Evolutionary conservation across 768 basidiomycete species (phyloP), one percentile per base, ranked within the genome.

Genomic region (Boletus insuetus): DNA sequence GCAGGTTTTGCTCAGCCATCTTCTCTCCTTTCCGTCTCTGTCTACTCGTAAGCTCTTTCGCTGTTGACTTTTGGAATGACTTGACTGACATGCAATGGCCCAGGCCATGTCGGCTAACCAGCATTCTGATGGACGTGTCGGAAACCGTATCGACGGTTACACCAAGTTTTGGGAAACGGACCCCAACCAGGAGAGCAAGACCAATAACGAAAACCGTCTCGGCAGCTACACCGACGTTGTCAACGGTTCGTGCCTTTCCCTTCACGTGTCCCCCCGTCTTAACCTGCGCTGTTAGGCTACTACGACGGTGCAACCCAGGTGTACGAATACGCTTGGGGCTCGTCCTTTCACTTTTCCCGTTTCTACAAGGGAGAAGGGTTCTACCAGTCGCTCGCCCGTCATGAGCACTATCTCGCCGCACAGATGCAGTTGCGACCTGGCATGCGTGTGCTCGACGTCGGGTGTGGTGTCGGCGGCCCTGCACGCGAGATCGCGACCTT

Each of bases 381-480:
- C 70, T 70, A 78, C 22, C 83, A 85, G 19, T 84, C 86, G 7
- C 74, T 71, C 16, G 94, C 96, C 26, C 88, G 97, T 40, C 96
- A 98, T 66, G 96, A 99, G 75, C 96, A 99, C 76, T 98, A 95
- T 76, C 91, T 99, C 60, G 86, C 94, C 6, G 77, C 88, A 10
- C 82, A 91, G 67, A 94, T 98, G 87, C 70, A 73, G 45, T 77
- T 99, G 56, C 83, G 83, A 49, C 84, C 94, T 0, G 92, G 94
- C 41, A 97, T 97, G 94, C 84, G 87, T 34, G 95, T 99, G 40
- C 87, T 99, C 56, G 97, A 99, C 68, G 95, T 99, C 55, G 97
- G 97, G 4, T 98, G 97, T 71, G 97, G 97, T 69, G 89, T 99
- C 51, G 97, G 97, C 46, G 97, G 97, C 0, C 97, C 97, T 22